phyloP scores from a whole-genome alignment of 768 basidiomycete genomes.

The Xerocomellus intermedius region DNA sequence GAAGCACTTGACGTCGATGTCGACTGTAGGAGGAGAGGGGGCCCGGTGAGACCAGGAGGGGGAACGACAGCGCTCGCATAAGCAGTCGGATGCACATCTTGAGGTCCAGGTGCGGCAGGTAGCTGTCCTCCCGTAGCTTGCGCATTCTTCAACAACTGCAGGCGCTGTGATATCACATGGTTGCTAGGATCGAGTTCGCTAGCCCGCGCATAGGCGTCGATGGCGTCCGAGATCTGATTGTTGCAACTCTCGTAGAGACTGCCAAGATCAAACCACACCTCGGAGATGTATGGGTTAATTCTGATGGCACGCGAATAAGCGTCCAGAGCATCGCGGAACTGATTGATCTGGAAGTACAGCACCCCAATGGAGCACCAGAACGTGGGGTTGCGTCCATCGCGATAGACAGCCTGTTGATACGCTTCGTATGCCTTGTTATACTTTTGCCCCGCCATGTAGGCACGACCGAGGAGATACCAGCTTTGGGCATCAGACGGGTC shows the following conservation, averaged over 20 bases:
- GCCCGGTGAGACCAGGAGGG: slow-evolving; percentile 65
- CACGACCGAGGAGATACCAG: slow-evolving; percentile 98
- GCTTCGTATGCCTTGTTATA: slow-evolving; percentile 99
- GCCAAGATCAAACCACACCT: slow-evolving; percentile 85
- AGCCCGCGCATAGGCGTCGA: slow-evolving; percentile 96
- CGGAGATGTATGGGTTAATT: slow-evolving; percentile 96
- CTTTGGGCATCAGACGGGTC: slow-evolving; percentile 96
- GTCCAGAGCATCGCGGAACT: slow-evolving; percentile 97
- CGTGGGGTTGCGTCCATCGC: slow-evolving; percentile 97
- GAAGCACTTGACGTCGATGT: slow-evolving; percentile 22
- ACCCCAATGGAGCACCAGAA: slow-evolving; percentile 99
- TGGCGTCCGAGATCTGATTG: slow-evolving; percentile 97
- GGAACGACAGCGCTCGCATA: slow-evolving; percentile 80
- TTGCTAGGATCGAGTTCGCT: slow-evolving; percentile 91
- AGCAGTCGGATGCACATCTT: slow-evolving; percentile 94
- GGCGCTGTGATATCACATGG: slow-evolving; percentile 73
- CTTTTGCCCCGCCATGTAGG: slow-evolving; percentile 97
- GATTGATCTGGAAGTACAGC: slow-evolving; percentile 99
- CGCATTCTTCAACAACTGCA: slow-evolving; percentile 75
- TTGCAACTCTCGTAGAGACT: slow-evolving; percentile 98
- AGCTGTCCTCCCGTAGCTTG: slow-evolving; percentile 72
- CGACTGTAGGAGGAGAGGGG: slow-evolving; percentile 61
- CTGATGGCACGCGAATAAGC: slow-evolving; percentile 98
- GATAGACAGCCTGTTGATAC: slow-evolving; percentile 98
- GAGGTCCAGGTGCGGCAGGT: slow-evolving; percentile 87